A percentile compares a stretch with the other conserved stretches of the same genome.
Conservation (phyloP, 345 rosid species). For the Eucalyptus erythrocorys region DNA sequence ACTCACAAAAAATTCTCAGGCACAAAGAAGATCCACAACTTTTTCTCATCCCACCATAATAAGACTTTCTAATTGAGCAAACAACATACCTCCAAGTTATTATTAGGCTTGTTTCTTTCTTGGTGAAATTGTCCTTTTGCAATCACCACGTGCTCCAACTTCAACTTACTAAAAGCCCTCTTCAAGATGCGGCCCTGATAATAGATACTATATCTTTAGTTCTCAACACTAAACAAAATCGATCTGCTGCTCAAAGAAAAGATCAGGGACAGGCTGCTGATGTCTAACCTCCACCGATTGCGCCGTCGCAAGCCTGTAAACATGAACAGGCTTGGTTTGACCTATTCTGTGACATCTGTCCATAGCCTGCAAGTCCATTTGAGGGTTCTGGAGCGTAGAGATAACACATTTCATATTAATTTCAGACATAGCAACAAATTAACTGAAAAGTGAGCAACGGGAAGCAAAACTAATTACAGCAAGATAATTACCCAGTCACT, state of each 20-base stretch:
- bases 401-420: neutral
- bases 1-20: neutral
- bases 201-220: neutral
- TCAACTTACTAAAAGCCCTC: slow-evolving; percentile 84
- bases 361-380: slow-evolving; percentile 99
- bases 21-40: neutral
- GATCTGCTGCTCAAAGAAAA: neutral
- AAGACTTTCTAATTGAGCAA: neutral
- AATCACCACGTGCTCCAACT: slow-evolving; percentile 96
- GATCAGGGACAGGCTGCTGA: neutral
- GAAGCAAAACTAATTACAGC: neutral
- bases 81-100: slow-evolving; percentile 32
- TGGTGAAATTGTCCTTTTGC: slow-evolving; percentile 92
- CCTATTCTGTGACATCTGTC: slow-evolving; percentile 99
- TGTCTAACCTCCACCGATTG: slow-evolving; percentile 75
- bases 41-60: neutral
- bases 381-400: slow-evolving; percentile 63
- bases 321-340: slow-evolving; percentile 99
- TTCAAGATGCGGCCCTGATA: slow-evolving; percentile 80
- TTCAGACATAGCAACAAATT: neutral
- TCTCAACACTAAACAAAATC: neutral
- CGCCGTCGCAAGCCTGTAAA: slow-evolving; percentile 88
- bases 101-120: slow-evolving; percentile 36
- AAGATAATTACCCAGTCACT: slow-evolving; percentile 81
- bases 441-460: neutral